Evolutionary conservation across 176 grass and related monocot species (phyloP).

Genomic region (Musa acuminata): DNA sequence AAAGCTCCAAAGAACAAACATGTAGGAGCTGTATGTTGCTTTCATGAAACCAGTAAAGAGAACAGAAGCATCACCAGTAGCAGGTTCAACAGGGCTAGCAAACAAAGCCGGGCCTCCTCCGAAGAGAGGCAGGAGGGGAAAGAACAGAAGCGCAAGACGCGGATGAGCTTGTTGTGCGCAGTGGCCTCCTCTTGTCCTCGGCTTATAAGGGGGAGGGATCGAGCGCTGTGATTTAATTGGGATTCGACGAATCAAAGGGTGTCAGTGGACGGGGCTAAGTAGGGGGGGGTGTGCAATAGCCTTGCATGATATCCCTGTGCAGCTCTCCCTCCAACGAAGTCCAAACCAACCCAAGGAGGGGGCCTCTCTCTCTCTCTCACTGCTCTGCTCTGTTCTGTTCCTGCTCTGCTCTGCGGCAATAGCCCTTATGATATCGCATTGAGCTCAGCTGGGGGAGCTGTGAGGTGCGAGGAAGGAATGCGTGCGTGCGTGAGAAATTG

Average conservation of each 20-base stretch:
- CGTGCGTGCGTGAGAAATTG: slow-evolving; percentile 47
- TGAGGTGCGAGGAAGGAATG: slow-evolving; percentile 1
- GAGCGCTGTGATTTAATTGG: slow-evolving; percentile 6
- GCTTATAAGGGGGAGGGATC: not conserved
- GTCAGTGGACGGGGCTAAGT: not conserved
- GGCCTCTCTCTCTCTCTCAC: not conserved
- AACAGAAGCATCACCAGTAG: not conserved
- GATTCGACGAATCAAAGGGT: slow-evolving; percentile 12
- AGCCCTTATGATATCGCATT: slow-evolving; percentile 7
- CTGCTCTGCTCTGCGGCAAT: slow-evolving; percentile 9
- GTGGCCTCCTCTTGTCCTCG: not conserved
- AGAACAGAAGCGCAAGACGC: not conserved
- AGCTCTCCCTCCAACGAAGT: not conserved
- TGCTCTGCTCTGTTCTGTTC: not conserved
- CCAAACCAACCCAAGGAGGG: too few species aligned
- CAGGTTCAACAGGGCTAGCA: not conserved
- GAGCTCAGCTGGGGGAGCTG: not conserved
- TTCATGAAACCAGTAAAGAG: not conserved
- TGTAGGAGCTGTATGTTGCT: too few species aligned
- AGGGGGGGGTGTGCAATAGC: not conserved
- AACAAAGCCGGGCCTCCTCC: not conserved
- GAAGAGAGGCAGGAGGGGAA: not conserved
- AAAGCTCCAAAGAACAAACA: too few species aligned
- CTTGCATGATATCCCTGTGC: slow-evolving; percentile 3
- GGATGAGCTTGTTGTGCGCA: not conserved